A percentile compares a stretch with the other conserved stretches of the same genome.
These are phyloP conservation scores for Sphagnum magellanicum DNA, from an alignment of 228 moss, liverwort and hornwort species.

Conservation along the genomic window DNA sequence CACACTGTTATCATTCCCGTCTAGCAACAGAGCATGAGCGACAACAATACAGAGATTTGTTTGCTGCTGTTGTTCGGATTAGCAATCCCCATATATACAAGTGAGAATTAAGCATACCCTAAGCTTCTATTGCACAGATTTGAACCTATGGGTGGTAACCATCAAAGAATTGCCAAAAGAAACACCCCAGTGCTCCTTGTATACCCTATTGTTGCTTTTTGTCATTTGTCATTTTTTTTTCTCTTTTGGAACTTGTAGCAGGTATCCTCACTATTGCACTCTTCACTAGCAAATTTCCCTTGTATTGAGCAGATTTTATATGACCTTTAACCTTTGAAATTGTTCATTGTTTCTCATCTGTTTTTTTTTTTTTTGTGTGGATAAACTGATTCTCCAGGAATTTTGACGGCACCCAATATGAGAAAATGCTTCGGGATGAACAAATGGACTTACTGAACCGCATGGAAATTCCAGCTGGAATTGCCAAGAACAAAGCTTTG, in stretches of 20 bases:
- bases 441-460: constrained; percentile 51
- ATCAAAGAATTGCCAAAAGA: no score
- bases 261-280: no score
- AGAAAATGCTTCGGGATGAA: constrained; percentile 28
- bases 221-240: no score
- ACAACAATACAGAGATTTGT: constrained; percentile 26
- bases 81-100: constrained; percentile 14
- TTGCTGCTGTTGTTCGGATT: constrained; percentile 22
- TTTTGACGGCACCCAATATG: constrained; percentile 30
- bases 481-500: constrained; percentile 56
- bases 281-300: no score
- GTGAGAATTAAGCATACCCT: not conserved
- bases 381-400: constrained; percentile 11
- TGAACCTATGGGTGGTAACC: no score
- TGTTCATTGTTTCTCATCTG: no score
- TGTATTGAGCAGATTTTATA: no score
- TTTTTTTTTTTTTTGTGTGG: no score
- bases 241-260: no score
- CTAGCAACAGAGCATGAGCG: constrained; percentile 37
- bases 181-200: no score
- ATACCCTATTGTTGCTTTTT: no score
- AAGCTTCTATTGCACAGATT: not conserved
- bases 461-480: constrained; percentile 53
- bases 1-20: constrained; percentile 59
- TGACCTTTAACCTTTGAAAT: no score